These are phyloP conservation scores for Trichothecium roseum DNA, from an alignment of 2,329 filamentous ascomycete species.

Conservation along the genomic window DNA sequence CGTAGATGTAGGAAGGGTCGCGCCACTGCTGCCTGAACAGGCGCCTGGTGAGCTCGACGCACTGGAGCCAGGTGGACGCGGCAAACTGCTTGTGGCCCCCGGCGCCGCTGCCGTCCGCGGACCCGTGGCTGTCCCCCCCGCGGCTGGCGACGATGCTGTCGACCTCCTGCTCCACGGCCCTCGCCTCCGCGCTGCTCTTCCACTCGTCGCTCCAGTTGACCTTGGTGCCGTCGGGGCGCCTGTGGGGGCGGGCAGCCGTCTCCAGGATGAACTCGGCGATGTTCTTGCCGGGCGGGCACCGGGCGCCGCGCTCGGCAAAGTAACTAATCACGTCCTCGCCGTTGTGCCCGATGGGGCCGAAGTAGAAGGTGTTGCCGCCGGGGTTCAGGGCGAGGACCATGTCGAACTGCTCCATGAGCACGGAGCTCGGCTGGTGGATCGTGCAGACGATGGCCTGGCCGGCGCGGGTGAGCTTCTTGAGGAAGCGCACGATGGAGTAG, in stretches of 20 bases:
- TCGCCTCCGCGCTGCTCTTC: conserved; percentile 52
- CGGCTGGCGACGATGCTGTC: conserved; percentile 31
- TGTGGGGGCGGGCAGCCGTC: conserved; percentile 26
- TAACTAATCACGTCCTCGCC: conserved; percentile 35
- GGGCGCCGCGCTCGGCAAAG: conserved; percentile 49
- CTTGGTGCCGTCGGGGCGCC: conserved; percentile 21
- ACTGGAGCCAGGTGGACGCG: conserved; percentile 53
- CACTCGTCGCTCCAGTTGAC: conserved; percentile 70
- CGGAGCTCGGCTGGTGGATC: conserved; percentile 45
- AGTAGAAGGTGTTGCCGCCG: conserved; percentile 42
- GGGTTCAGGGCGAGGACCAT: conserved; percentile 38
- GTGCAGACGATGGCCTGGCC: conserved; percentile 49
- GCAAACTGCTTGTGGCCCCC: conserved; percentile 49
- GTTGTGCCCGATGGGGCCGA: conserved; percentile 39
- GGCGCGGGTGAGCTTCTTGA: conserved; percentile 46
- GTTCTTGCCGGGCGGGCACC: conserved; percentile 48
- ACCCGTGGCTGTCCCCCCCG: conserved; percentile 4
- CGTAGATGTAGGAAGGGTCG: conserved; percentile 65
- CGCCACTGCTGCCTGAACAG: conserved; percentile 68
- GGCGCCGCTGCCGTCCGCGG: conserved; percentile 11
- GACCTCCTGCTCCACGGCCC: conserved; percentile 52
- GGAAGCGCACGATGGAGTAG: conserved; percentile 47
- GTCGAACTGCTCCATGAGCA: conserved; percentile 45
- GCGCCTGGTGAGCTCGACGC: conserved; percentile 54
- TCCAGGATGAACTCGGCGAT: conserved; percentile 39